These are phyloP conservation scores for Chamaecyparis obtusa DNA, from an alignment of 75 land plant genomes.

Conservation along the genomic window DNA sequence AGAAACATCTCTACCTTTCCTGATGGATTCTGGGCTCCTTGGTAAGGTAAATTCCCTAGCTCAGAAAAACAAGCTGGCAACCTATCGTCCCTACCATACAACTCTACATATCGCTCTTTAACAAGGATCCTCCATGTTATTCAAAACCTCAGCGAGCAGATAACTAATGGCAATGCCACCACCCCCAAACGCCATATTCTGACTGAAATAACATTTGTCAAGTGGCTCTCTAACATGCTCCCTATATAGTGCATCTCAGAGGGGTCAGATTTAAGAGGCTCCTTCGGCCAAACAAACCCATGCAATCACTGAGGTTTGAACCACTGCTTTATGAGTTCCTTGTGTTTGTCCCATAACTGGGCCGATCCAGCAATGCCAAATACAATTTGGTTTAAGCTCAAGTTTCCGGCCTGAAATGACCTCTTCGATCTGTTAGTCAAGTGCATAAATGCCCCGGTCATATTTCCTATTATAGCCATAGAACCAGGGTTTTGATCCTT, in stretches of 20 bases:
- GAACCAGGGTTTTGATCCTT: not conserved
- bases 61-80: slow-evolving; percentile 44
- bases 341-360: slow-evolving; percentile 27
- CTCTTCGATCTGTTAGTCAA: not conserved
- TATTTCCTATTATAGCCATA: not conserved
- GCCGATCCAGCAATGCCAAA: slow-evolving; percentile 43
- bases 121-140: slow-evolving; percentile 37
- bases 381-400: slow-evolving; percentile 29
- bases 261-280: not conserved
- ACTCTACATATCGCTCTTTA: slow-evolving; percentile 26
- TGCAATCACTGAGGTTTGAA: slow-evolving; percentile 33
- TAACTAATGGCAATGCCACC: slow-evolving; percentile 48
- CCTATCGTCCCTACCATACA: slow-evolving; percentile 42
- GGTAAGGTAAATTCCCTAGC: slow-evolving; percentile 44
- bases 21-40: slow-evolving; percentile 41
- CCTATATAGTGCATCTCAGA: slow-evolving; percentile 39
- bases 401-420: not conserved
- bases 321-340: slow-evolving; percentile 37
- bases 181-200: slow-evolving; percentile 44
- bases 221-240: slow-evolving; percentile 33
- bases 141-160: slow-evolving; percentile 28
- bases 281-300: slow-evolving; percentile 41
- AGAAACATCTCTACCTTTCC: too few species aligned
- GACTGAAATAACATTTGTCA: slow-evolving; percentile 30
- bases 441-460: not conserved